These are phyloP conservation scores for Phyllostachys edulis DNA, from an alignment of 176 grass and related monocot genomes.

Conservation along the genomic window DNA sequence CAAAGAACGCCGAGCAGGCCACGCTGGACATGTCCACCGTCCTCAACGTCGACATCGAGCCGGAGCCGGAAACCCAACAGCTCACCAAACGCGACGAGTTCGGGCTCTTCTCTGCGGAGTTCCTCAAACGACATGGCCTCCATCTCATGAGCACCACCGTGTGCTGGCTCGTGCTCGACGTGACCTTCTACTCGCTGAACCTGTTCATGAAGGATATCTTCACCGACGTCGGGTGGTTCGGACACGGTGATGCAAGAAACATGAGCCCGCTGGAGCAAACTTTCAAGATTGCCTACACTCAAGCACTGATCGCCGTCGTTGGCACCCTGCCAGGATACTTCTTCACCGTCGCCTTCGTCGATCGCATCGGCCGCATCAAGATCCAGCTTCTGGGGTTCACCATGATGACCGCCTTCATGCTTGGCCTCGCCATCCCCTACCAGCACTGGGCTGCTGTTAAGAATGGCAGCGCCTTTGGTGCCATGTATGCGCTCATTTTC, in stretches of 20 bases:
- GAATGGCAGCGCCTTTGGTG: slow-evolving; percentile 35
- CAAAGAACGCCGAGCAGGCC: slow-evolving; percentile 51
- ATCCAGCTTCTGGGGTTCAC: slow-evolving; percentile 57
- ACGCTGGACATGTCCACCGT: slow-evolving; percentile 47
- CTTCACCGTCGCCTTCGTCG: background rate
- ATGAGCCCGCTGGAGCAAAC: slow-evolving; percentile 49
- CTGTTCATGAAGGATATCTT: slow-evolving; percentile 79
- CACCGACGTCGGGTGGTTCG: slow-evolving; percentile 12
- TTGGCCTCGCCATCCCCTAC: slow-evolving; percentile 61
- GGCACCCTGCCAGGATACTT: slow-evolving; percentile 58
- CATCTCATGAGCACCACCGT: slow-evolving; percentile 50
- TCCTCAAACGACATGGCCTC: slow-evolving; percentile 36
- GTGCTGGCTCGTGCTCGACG: slow-evolving; percentile 74
- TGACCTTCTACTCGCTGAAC: slow-evolving; percentile 70
- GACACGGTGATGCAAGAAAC: background rate
- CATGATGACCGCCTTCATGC: slow-evolving; percentile 62
- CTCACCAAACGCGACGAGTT: background rate
- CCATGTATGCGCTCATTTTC: slow-evolving; percentile 60
- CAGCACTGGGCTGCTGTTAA: slow-evolving; percentile 33
- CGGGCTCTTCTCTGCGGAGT: slow-evolving; percentile 48
- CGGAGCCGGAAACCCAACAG: background rate
- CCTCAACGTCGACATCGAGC: slow-evolving; percentile 25
- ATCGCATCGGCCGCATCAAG: slow-evolving; percentile 3
- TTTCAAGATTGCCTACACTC: slow-evolving; percentile 38
- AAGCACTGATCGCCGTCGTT: slow-evolving; percentile 26